Evolutionary conservation across 148 eudicot species (phyloP), one percentile per base, ranked within the genome.

Genomic region (Dianthus caryophyllus): DNA sequence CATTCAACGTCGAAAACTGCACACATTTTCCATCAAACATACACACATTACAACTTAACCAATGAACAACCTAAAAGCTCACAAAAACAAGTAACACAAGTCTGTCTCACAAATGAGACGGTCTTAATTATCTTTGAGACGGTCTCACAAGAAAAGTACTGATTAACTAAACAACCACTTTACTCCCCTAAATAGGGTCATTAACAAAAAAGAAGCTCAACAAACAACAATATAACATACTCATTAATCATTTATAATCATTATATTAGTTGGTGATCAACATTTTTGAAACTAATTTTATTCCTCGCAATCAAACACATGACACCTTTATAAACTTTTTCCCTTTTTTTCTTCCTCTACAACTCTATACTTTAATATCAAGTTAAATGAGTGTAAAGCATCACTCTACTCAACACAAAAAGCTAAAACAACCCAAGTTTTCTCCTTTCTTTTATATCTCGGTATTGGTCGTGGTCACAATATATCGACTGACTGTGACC

Each of bases 181-280:
- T 44, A 50, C 51, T 51, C 63, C 33, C 7, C 33, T 3, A 55
- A 69, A 22, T 46, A 41, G 51, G 1, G 39, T 68, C 56, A 68
- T 75, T 22, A 65, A 30, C 25, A 11, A 46, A 30, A 46, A 30
- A 46, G 61, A 64, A 64, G 17, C 33, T 54, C 57, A 55, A 25
- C 55, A 68, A 72, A 73, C 33, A 11, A 39, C 9, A 61, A 50
- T 31, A 68, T 54, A 53, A 59, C 51, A 78, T 33, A 33, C 21
- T 67, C n/a, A n/a, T n/a, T n/a, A n/a, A 46, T 58, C 21, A 14
- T 72, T n/a, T 61, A 15, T 66, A 83, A 81, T 77, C 79, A 84
- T 72, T 58, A 69, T 12, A 69, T 85, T 85, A 75, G 86, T 89
- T 87, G 84, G 61, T 71, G 84, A 83, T 73, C 78, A 83, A 65